A percentile compares a stretch with the other conserved stretches of the same genome.
Conservation (phyloP, 805 yeast genomes). For the Torulaspora indica region DNA sequence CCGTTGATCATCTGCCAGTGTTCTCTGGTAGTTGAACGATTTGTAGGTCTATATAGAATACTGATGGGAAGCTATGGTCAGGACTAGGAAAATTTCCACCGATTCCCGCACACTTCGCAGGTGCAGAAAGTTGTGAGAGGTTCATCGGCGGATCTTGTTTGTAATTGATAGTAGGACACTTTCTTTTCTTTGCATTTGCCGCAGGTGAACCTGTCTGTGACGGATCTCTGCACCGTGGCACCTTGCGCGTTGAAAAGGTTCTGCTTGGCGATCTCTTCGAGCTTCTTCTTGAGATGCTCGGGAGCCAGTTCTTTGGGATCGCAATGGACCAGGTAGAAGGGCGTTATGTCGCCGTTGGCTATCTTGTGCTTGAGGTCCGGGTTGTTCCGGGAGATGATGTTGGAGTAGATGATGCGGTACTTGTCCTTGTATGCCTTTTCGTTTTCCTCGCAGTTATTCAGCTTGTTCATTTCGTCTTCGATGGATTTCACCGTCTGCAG, state of each 20-base stretch:
- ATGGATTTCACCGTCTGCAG: constrained; percentile 62
- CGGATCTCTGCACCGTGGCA: constrained; percentile 92
- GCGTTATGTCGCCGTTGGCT: constrained; percentile 58
- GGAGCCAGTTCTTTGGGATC: constrained; percentile 95
- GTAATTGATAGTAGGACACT: constrained; percentile 95
- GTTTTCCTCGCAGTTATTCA: constrained; percentile 52
- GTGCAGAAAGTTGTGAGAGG: constrained; percentile 98
- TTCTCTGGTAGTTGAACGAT: too few species aligned
- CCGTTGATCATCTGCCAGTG: not conserved
- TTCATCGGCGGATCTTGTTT: constrained; percentile 97
- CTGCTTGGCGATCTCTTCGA: constrained; percentile 79
- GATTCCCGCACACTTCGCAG: constrained; percentile 93
- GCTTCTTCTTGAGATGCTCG: constrained; percentile 76
- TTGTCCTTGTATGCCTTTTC: constrained; percentile 64
- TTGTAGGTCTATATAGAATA: too few species aligned
- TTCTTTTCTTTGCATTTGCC: constrained; percentile 97
- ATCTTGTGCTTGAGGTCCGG: constrained; percentile 75
- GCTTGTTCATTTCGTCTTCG: constrained; percentile 63
- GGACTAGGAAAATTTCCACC: constrained; percentile 82
- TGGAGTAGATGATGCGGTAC: constrained; percentile 80
- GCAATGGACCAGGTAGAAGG: constrained; percentile 70
- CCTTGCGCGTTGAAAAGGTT: constrained; percentile 96
- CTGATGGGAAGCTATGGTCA: not conserved
- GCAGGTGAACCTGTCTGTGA: constrained; percentile 93
- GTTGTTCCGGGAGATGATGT: constrained; percentile 82